These are phyloP conservation scores for Metarhizium anisopliae DNA, from an alignment of 2,329 filamentous ascomycete species.

Conservation along the genomic window DNA sequence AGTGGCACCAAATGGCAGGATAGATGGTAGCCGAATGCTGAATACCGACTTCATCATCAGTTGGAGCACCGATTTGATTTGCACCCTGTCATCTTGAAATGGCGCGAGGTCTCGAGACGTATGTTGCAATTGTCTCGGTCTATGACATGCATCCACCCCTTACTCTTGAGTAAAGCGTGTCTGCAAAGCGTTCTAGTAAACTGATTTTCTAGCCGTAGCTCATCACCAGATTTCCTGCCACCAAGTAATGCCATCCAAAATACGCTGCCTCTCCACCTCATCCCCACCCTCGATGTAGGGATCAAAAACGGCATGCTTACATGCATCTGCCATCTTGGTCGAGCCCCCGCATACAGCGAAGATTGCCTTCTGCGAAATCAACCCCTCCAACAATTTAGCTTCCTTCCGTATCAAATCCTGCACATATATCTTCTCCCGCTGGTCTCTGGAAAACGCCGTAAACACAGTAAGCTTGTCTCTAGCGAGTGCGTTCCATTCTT, in stretches of 20 bases:
- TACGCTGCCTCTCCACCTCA: conserved; percentile 29
- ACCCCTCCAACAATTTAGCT: conserved; percentile 19
- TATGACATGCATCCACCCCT: no score
- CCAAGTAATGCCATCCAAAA: conserved; percentile 29
- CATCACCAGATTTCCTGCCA: conserved; percentile 53
- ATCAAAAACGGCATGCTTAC: conserved; percentile 42
- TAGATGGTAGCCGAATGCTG: neutral
- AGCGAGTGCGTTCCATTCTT: conserved; percentile 54
- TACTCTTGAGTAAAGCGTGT: no score
- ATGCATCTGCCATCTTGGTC: conserved; percentile 48
- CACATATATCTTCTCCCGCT: conserved; percentile 43
- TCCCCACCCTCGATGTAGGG: conserved; percentile 31
- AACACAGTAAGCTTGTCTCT: conserved; percentile 21
- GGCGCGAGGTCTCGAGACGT: no score
- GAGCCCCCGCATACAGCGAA: conserved; percentile 49
- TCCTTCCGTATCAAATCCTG: conserved; percentile 43
- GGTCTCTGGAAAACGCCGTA: conserved; percentile 41
- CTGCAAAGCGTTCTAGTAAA: no score
- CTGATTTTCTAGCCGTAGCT: no score
- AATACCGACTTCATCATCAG: neutral
- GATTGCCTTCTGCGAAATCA: conserved; percentile 31
- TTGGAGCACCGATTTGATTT: neutral
- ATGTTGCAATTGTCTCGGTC: no score
- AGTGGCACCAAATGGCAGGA: neutral
- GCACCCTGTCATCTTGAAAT: no score